A percentile compares a stretch with the other conserved stretches of the same genome.
Evolutionary conservation across 2,329 filamentous ascomycete genomes (phyloP).

Genomic region (Exophiala dermatitidis): DNA sequence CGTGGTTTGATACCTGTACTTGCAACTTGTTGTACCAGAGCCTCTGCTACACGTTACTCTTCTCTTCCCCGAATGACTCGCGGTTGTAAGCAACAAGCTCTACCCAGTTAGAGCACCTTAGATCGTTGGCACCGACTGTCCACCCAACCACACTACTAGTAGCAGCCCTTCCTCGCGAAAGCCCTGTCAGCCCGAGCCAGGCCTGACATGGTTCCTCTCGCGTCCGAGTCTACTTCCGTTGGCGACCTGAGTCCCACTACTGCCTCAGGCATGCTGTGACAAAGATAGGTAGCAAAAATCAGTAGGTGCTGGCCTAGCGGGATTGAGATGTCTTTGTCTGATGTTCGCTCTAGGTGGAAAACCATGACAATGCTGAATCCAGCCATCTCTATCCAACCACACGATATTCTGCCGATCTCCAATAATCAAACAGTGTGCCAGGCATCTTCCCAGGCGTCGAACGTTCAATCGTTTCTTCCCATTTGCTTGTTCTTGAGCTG

Average conservation of each 20-base stretch:
- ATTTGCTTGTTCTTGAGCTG: constrained; percentile 1
- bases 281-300: constrained; percentile 4
- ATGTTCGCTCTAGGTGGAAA: neutral
- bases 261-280: neutral
- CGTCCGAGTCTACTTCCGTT: neutral
- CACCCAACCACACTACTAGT: neutral
- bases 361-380: neutral
- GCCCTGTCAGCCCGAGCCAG: neutral
- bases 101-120: too few relatives aligned
- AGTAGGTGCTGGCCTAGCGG: neutral
- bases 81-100: too few relatives aligned
- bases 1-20: constrained; percentile 4
- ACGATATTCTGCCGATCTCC: neutral
- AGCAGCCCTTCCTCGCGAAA: neutral
- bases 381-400: neutral
- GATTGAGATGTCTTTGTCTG: neutral
- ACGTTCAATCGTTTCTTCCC: neutral
- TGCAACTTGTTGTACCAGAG: neutral
- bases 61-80: too few relatives aligned
- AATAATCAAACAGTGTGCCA: neutral
- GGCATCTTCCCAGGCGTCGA: neutral
- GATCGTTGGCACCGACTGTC: neutral
- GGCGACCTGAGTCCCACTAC: neutral
- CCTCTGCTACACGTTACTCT: neutral
- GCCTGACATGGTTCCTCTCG: neutral